These are phyloP conservation scores for Tetraselmis striata DNA, from an alignment of 139 green algal species.

Conservation along the genomic window DNA sequence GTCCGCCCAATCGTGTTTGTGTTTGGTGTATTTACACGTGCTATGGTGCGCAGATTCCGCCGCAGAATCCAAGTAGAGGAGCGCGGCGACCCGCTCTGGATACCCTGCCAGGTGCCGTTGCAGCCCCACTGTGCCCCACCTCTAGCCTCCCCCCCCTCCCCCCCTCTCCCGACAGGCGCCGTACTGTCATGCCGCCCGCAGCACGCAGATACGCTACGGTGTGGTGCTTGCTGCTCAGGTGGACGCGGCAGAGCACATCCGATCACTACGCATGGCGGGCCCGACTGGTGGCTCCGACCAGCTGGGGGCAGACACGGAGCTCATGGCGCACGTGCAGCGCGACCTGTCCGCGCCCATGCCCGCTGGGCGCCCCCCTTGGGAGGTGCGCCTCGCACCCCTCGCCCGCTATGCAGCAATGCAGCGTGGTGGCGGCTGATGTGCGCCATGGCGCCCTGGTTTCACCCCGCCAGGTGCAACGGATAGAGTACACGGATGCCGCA, in stretches of 20 bases:
- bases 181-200: no score
- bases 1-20: no score
- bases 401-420: neutral
- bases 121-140: no score
- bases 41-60: no score
- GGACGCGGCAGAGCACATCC: neutral
- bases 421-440: neutral
- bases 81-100: neutral
- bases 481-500: neutral
- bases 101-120: neutral
- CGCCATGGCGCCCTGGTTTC: neutral
- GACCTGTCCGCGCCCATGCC: neutral
- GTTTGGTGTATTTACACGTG: no score
- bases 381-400: neutral
- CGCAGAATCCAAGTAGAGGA: neutral
- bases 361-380: neutral
- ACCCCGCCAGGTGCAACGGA: neutral
- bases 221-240: no score
- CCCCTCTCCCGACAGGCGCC: no score
- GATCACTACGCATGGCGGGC: neutral
- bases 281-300: neutral
- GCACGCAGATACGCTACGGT: no score
- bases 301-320: neutral
- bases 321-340: neutral
- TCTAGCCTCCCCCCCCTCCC: no score